Evolutionary conservation across 331 rosid species (phyloP), one percentile per base, ranked within the genome.

Genomic region (Quercus tomentella): DNA sequence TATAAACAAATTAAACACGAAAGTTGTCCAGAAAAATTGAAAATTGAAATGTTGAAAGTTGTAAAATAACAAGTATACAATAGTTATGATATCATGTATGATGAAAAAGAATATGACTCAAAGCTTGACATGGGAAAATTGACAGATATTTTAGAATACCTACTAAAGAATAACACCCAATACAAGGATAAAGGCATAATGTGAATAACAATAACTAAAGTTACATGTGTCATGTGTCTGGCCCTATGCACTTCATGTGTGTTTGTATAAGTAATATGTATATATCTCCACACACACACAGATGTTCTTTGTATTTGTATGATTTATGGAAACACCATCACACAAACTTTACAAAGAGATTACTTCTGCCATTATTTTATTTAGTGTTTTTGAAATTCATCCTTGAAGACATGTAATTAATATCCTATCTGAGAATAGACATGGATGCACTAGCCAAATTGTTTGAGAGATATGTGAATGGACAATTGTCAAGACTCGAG

Each of bases 1-100:
- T 88, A 89, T 78, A 79, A 18, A 72, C 75, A 70, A 76, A 77
- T 62, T 83, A 77, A 72, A 75, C 74, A 37, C 56, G 68, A 78
- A 78, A 66, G 70, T 37, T 33, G 69, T 30, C 16, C 49, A 31
- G 23, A 67, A 33, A 20, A 31, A n/a, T 30, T 21, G 18, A 66
- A 58, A 66, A 16, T 16, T 33, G 49, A 67, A 61, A 52, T 49
- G 66, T 62, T 51, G 69, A 49, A 78, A 75, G 65, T 12, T 51
- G 11, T 57, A 22, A 23, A 4, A 22, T 22, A 9, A 60, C 25
- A 23, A 9, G 4, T 8, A 60, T 60, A 60, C 3, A 12, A 22
- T 22, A 60, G 26, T 65, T 30, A 65, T 65, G 10, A 31, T 65
- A 9, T 16, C 33, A 65, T 17, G 15, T 4, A 30, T 31, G 15